Conservation (phyloP, 305 asterid species). For the Rubia peregrina region DNA sequence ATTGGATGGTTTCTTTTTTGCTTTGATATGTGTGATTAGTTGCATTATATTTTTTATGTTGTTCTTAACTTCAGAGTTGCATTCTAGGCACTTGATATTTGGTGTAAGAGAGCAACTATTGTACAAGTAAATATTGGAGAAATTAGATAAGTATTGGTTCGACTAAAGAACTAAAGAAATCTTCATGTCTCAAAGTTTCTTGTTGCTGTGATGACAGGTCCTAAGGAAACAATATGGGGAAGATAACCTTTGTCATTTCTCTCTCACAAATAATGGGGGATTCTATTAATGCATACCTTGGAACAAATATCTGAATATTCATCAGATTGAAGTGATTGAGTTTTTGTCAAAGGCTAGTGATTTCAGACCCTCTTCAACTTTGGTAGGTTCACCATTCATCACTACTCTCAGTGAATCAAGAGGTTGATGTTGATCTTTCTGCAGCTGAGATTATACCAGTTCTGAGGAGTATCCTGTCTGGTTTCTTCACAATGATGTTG, state of each 20-base stretch:
- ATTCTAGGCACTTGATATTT: too few relatives aligned
- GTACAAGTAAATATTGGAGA: too few relatives aligned
- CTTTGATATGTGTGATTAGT: too few relatives aligned
- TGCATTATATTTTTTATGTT: too few relatives aligned
- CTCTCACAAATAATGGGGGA: constrained; percentile 34
- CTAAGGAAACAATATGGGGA: constrained; percentile 20
- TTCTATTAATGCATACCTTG: constrained; percentile 53
- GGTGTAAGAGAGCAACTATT: too few relatives aligned
- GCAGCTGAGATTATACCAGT: constrained; percentile 18
- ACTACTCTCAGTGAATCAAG: constrained; percentile 22
- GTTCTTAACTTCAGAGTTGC: too few relatives aligned
- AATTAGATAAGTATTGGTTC: too few relatives aligned
- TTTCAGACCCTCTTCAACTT: constrained; percentile 23
- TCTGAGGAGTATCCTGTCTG: constrained; percentile 14
- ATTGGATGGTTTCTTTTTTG: too few relatives aligned
- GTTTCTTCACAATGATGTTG: too few relatives aligned
- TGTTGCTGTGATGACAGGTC: constrained; percentile 23
- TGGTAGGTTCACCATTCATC: constrained; percentile 16
- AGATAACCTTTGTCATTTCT: constrained; percentile 17
- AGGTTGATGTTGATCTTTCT: constrained; percentile 23
- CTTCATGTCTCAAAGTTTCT: constrained; percentile 12
- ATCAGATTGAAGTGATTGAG: constrained; percentile 56
- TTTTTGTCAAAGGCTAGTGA: constrained; percentile 41
- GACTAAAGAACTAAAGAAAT: too few relatives aligned
- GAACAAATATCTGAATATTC: constrained; percentile 59